These are phyloP conservation scores for Syzygium syzygioides DNA, from an alignment of 441 rosid genomes.

Conservation along the genomic window DNA sequence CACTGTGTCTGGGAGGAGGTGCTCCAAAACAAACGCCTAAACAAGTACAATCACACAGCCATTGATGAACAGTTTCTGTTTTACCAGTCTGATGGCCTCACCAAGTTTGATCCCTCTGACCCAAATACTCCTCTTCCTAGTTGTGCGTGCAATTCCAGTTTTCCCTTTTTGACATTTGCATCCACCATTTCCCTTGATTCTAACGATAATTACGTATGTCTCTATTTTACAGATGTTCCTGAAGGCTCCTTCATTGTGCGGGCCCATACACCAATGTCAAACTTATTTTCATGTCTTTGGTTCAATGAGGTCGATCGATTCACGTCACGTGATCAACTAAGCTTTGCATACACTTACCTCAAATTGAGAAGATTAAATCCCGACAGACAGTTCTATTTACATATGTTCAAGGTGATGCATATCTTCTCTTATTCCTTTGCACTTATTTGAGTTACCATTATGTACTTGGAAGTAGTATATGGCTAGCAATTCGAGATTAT, in stretches of 20 bases:
- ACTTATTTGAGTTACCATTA: neutral
- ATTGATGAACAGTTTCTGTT: slow-evolving; percentile 71
- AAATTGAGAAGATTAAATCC: slow-evolving; percentile 77
- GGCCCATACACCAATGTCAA: slow-evolving; percentile 94
- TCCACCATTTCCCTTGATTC: neutral
- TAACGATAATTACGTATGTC: slow-evolving; percentile 13
- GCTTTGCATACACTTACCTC: slow-evolving; percentile 87
- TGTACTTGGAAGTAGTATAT: neutral
- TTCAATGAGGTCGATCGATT: slow-evolving; percentile 90
- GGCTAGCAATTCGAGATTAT: neutral
- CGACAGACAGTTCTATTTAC: slow-evolving; percentile 54
- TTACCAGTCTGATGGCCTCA: slow-evolving; percentile 76
- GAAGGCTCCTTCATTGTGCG: slow-evolving; percentile 91
- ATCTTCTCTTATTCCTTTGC: neutral
- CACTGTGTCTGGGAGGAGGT: slow-evolving; percentile 98
- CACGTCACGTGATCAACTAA: slow-evolving; percentile 88
- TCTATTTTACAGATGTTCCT: slow-evolving; percentile 63
- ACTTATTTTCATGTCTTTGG: slow-evolving; percentile 90
- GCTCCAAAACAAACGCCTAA: slow-evolving; percentile 65
- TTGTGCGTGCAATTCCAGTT: slow-evolving; percentile 34
- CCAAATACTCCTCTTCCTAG: slow-evolving; percentile 69
- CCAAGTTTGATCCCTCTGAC: slow-evolving; percentile 51
- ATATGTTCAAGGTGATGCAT: slow-evolving; percentile 74
- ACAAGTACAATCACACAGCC: slow-evolving; percentile 67
- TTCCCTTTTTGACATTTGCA: neutral